Conservation (phyloP, 2,329 filamentous ascomycete species). For the Cercospora sp. region DNA sequence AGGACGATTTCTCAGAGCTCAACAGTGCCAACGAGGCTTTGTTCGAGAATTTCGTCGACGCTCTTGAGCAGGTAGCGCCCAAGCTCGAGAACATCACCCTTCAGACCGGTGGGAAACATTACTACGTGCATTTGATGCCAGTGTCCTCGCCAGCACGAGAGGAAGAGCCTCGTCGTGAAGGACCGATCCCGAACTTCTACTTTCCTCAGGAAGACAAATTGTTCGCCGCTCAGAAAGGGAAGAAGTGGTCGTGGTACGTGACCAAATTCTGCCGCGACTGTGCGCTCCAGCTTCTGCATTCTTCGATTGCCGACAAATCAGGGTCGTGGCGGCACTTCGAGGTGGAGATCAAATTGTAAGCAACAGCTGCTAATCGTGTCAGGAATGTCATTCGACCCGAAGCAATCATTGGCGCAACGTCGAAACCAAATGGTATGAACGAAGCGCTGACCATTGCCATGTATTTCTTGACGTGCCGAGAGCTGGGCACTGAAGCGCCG, state of each 20-base stretch:
- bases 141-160: slow-evolving; percentile 16
- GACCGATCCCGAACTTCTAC: slow-evolving; percentile 17
- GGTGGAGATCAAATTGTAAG: not conserved
- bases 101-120: slow-evolving; percentile 26
- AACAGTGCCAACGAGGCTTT: slow-evolving; percentile 24
- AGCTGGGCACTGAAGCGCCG: slow-evolving; percentile 38
- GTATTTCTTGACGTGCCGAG: slow-evolving; percentile 42
- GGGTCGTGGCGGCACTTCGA: not conserved
- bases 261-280: no score
- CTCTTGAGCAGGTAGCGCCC: slow-evolving; percentile 30
- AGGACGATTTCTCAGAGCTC: not conserved
- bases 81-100: slow-evolving; percentile 31
- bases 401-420: slow-evolving; percentile 36
- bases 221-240: slow-evolving; percentile 28
- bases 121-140: slow-evolving; percentile 15
- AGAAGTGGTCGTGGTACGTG: slow-evolving; percentile 34
- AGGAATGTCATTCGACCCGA: slow-evolving; percentile 30
- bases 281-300: no score
- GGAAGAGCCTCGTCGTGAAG: slow-evolving; percentile 5
- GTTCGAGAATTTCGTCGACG: slow-evolving; percentile 39
- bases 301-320: no score
- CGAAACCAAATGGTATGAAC: slow-evolving; percentile 41
- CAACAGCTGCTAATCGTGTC: not conserved
- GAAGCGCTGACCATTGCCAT: slow-evolving; percentile 43
- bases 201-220: slow-evolving; percentile 23